Evolutionary conservation across 257 asterid species (phyloP).

Genomic region (Vinca minor): DNA sequence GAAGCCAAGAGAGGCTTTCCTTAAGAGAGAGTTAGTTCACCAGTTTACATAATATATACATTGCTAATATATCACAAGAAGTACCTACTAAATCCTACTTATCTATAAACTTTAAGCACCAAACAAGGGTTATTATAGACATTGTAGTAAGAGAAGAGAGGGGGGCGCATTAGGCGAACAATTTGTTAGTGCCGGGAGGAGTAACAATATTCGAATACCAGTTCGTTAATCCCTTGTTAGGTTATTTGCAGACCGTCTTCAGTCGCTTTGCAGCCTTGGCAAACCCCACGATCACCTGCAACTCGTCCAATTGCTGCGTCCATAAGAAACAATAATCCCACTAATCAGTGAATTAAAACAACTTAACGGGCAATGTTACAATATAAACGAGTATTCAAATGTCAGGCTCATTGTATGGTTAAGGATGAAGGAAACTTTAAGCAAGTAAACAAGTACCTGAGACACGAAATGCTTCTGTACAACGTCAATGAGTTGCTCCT

Average conservation of each 20-base stretch:
- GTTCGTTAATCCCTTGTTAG: not conserved
- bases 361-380: no score
- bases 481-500: constrained; percentile 77
- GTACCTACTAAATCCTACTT: no score
- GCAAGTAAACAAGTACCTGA: constrained; percentile 36
- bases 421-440: not conserved
- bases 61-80: no score
- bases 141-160: not conserved
- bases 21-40: no score
- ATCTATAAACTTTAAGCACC: no score
- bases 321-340: not conserved
- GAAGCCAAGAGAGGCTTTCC: no score
- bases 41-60: constrained; percentile 10
- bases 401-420: no score
- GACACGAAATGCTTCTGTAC: constrained; percentile 91
- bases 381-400: not conserved
- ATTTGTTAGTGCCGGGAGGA: constrained; percentile 35
- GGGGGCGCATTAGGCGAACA: not conserved
- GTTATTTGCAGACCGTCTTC: constrained; percentile 59
- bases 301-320: constrained; percentile 82
- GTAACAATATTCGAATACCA: constrained; percentile 10
- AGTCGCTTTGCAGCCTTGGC: constrained; percentile 84
- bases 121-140: no score
- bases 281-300: constrained; percentile 72
- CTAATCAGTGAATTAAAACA: not conserved